Evolutionary conservation across 1,284 basidiomycete genomes (phyloP), one percentile per base, ranked within the genome.

Genomic region (Sporisorium scitamineum): DNA sequence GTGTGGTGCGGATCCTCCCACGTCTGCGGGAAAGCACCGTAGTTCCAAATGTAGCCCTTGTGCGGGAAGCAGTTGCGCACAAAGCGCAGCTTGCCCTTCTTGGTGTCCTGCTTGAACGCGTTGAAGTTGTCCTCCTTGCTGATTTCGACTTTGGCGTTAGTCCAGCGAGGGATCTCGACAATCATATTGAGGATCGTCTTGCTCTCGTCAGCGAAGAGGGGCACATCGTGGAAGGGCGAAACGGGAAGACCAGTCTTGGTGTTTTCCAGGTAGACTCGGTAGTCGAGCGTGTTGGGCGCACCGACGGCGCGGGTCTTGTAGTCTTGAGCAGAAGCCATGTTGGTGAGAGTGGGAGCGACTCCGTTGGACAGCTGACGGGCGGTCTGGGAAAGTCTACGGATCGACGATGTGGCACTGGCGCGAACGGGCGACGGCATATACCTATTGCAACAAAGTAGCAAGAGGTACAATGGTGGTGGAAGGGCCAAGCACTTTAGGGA

Each of bases 1-100:
- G 89, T 89, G 81, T 89, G 88, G 80, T 89, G 87, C 52, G 97
- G 97, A 88, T 99, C 97, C 87, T 99, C 97, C 96, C 96, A 99
- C 55, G 97, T 99, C 93, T 99, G 87, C 74, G 95, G 94, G 91
- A 97, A 97, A 76, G 94, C 94, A 57, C 87, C 86, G 71, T 85
- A 80, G 81, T 81, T 80, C 78, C 78, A 78, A 54, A 80, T 84
- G 89, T 95, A 94, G 55, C 95, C 95, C 87, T 98, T 95, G 89
- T 98, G 96, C 80, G 95, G 97, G 93, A 99, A 99, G 88, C 95
- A 99, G 91, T 99, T 99, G 87, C 97, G 93, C 77, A 99, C 97
- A 87, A 90, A 99, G 83, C 97, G 93, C 86, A 99, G 89, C 87
- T 94, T 95, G 85, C 94, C 94, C 76, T 93, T 94, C 89, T 96